phyloP scores from a whole-genome alignment of 2,329 filamentous ascomycete species.

The Biscogniauxia mediterranea region DNA sequence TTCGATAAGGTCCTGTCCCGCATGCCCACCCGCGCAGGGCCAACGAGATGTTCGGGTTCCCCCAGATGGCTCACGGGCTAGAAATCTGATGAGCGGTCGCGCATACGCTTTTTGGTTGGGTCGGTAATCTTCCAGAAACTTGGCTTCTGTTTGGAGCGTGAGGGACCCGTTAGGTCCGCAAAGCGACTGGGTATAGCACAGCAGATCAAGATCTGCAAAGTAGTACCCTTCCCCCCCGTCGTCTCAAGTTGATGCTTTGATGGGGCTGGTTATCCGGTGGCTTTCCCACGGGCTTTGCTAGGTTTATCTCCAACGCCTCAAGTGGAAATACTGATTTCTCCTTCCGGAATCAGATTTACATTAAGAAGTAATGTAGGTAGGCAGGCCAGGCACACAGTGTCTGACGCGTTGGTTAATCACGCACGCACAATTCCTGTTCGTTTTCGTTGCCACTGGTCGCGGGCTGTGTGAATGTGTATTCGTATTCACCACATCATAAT shows the following conservation, averaged over 20 bases:
- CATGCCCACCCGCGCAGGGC: slow-evolving; percentile 12
- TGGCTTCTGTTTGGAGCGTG: slow-evolving; percentile 21
- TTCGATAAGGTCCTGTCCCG: slow-evolving; percentile 28
- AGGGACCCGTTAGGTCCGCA: slow-evolving; percentile 21
- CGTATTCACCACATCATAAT: not conserved
- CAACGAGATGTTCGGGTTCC: slow-evolving; percentile 11
- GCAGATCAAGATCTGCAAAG: slow-evolving; percentile 13
- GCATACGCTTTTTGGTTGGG: slow-evolving; percentile 8
- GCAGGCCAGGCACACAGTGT: not conserved
- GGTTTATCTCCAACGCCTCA: slow-evolving; percentile 13
- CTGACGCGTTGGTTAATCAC: not conserved
- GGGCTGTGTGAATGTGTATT: too few relatives aligned
- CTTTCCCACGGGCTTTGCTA: slow-evolving; percentile 1
- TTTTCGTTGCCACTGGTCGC: not conserved
- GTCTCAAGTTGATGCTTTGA: slow-evolving; percentile 28
- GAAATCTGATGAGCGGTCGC: slow-evolving; percentile 1
- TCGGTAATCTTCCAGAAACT: slow-evolving; percentile 15
- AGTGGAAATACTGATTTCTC: slow-evolving; percentile 13
- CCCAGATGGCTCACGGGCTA: slow-evolving; percentile 7
- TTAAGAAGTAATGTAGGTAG: too few relatives aligned
- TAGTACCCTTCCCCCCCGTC: slow-evolving; percentile 21
- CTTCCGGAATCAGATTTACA: not conserved
- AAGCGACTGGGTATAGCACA: slow-evolving; percentile 7
- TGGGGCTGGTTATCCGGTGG: slow-evolving; percentile 11
- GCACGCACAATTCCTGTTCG: not conserved